phyloP scores from a whole-genome alignment of 2,329 filamentous ascomycete genomes.

The Penicillium sp. region DNA sequence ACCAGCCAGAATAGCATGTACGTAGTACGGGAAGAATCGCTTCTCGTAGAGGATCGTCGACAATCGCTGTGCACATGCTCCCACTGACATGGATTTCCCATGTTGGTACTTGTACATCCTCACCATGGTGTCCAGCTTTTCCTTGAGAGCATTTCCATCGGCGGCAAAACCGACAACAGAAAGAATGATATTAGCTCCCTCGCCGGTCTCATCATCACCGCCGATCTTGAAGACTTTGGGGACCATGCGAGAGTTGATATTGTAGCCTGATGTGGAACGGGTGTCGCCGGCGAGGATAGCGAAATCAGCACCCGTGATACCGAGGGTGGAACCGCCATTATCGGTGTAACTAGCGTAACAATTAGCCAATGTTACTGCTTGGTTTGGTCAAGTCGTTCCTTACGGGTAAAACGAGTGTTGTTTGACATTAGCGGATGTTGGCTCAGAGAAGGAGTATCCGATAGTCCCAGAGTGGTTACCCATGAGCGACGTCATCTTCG shows the following conservation, averaged over 20 bases:
- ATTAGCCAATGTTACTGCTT: constrained; percentile 9
- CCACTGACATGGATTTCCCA: constrained; percentile 88
- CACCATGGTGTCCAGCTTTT: constrained; percentile 85
- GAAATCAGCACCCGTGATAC: constrained; percentile 88
- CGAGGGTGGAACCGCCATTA: constrained; percentile 92
- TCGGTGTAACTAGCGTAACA: constrained; percentile 64
- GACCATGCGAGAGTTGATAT: constrained; percentile 91
- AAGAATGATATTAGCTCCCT: constrained; percentile 76
- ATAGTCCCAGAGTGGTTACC: constrained; percentile 44
- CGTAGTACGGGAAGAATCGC: constrained; percentile 98
- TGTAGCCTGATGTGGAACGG: constrained; percentile 89
- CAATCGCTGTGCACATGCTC: constrained; percentile 86
- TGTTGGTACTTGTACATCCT: constrained; percentile 99
- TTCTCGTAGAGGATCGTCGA: constrained; percentile 94
- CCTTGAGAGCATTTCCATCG: constrained; percentile 85
- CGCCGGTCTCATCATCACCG: constrained; percentile 74
- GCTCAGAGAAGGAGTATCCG: constrained; percentile 53
- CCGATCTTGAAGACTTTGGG: constrained; percentile 98
- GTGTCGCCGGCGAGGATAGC: constrained; percentile 96
- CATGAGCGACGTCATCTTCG: constrained; percentile 49
- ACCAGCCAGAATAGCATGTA: constrained; percentile 84
- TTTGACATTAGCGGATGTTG: constrained; percentile 43
- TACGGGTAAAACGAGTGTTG: constrained; percentile 88
- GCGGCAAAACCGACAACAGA: constrained; percentile 94
- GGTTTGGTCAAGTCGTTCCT: constrained; percentile 25